phyloP scores from a whole-genome alignment of 352 stramenopile species.

The Phytophthora crassamura region DNA sequence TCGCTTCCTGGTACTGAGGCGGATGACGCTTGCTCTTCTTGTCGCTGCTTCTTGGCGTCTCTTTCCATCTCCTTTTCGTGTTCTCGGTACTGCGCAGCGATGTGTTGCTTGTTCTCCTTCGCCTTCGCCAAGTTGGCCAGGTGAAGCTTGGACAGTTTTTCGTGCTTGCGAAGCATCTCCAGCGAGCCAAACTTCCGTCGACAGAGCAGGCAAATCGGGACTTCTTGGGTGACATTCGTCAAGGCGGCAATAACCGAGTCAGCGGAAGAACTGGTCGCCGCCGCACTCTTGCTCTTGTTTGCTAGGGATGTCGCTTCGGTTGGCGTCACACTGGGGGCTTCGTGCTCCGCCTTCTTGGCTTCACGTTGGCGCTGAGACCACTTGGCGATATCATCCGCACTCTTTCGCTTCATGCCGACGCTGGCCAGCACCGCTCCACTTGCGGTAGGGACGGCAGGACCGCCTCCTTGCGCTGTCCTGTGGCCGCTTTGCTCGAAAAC shows the following conservation, averaged over 20 bases:
- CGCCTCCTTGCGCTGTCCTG: background rate
- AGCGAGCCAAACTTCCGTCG: constrained; percentile 82
- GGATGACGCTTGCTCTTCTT: constrained; percentile 20
- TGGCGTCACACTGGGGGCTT: background rate
- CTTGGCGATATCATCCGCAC: constrained; percentile 81
- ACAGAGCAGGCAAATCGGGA: constrained; percentile 85
- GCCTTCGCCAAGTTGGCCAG: constrained; percentile 79
- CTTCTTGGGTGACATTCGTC: constrained; percentile 58
- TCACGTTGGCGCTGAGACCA: constrained; percentile 74
- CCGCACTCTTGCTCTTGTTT: background rate
- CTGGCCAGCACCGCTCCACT: constrained; percentile 20
- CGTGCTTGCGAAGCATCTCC: constrained; percentile 79
- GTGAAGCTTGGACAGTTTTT: constrained; percentile 80
- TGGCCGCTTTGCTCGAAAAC: constrained; percentile 13
- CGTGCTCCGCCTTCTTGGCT: constrained; percentile 17
- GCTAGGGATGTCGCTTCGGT: constrained; percentile 5
- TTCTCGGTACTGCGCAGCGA: constrained; percentile 66
- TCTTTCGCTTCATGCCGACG: constrained; percentile 73
- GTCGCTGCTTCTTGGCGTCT: constrained; percentile 42
- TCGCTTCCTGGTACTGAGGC: background rate
- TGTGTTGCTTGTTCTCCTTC: constrained; percentile 71
- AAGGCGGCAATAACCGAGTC: constrained; percentile 44
- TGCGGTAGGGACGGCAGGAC: constrained; percentile 3
- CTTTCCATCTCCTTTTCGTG: constrained; percentile 57
- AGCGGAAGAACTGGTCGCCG: background rate